phyloP scores from a whole-genome alignment of 345 rosid species.

The Salix caprea region DNA sequence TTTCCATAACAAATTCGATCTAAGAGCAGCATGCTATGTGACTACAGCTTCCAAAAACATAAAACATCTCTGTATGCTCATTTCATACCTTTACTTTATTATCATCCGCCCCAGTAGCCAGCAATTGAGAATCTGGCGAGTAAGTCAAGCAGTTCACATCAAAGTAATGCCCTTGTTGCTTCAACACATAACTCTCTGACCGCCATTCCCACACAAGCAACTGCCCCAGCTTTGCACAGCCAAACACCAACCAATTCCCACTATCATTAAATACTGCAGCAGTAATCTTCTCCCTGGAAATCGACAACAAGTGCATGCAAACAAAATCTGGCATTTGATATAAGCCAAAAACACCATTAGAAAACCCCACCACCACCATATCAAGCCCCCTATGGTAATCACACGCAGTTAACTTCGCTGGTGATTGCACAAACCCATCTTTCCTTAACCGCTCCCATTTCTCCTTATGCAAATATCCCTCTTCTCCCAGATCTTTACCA shows the following conservation, averaged over 20 bases:
- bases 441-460: slow-evolving; percentile 77
- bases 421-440: slow-evolving; percentile 69
- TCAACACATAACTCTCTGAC: slow-evolving; percentile 86
- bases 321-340: slow-evolving; percentile 96
- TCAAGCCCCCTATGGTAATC: slow-evolving; percentile 82
- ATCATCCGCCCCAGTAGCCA: slow-evolving; percentile 98
- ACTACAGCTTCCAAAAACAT: background rate
- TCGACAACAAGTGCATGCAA: slow-evolving; percentile 75
- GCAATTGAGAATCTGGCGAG: slow-evolving; percentile 84
- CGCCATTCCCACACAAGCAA: slow-evolving; percentile 98
- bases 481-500: slow-evolving; percentile 38
- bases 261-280: slow-evolving; percentile 74
- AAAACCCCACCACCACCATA: slow-evolving; percentile 83
- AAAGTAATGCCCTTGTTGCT: slow-evolving; percentile 98
- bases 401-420: slow-evolving; percentile 66
- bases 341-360: slow-evolving; percentile 83
- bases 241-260: slow-evolving; percentile 95
- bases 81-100: slow-evolving; percentile 84
- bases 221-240: slow-evolving; percentile 92
- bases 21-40: background rate
- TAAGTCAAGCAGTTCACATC: slow-evolving; percentile 85
- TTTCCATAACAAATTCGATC: background rate
- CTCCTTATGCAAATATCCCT: slow-evolving; percentile 54
- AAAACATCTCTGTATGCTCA: background rate
- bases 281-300: slow-evolving; percentile 85